Percentiles rank a stretch among this genome's conserved stretches.
Evolutionary conservation across 2,329 filamentous ascomycete genomes (phyloP).

Genomic region (Seiridium cupressi): DNA sequence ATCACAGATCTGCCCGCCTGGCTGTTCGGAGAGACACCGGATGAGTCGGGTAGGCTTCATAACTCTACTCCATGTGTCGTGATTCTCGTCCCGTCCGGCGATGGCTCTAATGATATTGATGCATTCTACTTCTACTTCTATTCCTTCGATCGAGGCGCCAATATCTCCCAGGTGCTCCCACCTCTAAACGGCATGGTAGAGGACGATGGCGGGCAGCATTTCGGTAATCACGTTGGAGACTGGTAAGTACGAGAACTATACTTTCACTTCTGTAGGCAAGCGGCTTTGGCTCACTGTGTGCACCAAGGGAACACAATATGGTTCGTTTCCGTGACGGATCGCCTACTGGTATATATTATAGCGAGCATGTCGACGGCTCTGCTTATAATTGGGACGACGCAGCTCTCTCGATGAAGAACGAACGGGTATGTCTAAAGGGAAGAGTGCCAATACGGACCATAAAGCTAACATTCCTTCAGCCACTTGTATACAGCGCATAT

Average conservation of each 20-base stretch:
- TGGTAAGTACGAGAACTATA: background rate
- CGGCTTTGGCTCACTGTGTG: background rate
- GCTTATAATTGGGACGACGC: background rate
- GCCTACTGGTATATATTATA: slow-evolving; percentile 4
- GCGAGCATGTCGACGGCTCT: background rate
- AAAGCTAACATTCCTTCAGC: background rate
- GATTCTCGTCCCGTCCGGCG: background rate
- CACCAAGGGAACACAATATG: slow-evolving; percentile 1
- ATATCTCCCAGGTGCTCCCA: background rate
- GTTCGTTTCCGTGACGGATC: background rate
- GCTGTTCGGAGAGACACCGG: slow-evolving; percentile 1
- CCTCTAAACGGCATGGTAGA: background rate
- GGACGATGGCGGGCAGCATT: background rate
- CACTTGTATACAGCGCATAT: slow-evolving; percentile 1
- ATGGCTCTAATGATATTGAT: background rate
- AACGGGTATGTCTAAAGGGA: background rate
- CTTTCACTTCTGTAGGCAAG: too few species aligned
- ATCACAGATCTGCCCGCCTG: background rate
- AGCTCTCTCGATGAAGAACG: background rate
- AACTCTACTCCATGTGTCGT: background rate
- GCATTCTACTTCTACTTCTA: slow-evolving; percentile 6
- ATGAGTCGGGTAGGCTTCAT: background rate
- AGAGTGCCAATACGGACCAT: background rate
- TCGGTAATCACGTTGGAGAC: slow-evolving; percentile 2
- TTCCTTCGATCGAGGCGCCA: slow-evolving; percentile 1